phyloP scores from a whole-genome alignment of 2,329 filamentous ascomycete species.

The Aspergillus sclerotialis region DNA sequence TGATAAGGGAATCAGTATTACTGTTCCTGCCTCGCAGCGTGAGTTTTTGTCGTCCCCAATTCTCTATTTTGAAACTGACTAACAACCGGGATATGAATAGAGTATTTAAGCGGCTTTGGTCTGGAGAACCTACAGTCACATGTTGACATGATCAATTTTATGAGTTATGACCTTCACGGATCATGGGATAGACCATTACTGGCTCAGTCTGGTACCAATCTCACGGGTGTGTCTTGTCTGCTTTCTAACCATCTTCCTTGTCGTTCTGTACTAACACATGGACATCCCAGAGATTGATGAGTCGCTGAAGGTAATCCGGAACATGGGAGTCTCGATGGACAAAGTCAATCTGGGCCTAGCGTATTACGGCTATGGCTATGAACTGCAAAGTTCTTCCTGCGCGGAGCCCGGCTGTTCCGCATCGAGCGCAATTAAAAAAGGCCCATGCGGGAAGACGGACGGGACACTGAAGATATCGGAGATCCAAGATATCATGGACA shows the following conservation, averaged over 20 bases:
- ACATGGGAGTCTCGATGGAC: not conserved
- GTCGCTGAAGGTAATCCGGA: not conserved
- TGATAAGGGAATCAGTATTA: not conserved
- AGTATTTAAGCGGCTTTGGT: slow-evolving; percentile 10
- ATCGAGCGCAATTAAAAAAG: not conserved
- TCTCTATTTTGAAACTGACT: not conserved
- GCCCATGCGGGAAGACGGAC: not conserved
- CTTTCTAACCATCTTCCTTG: not conserved
- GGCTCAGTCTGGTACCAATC: not conserved
- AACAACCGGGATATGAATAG: not conserved
- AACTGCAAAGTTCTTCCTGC: not conserved
- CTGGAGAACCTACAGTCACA: slow-evolving; percentile 6
- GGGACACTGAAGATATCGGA: not conserved
- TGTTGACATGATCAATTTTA: slow-evolving; percentile 12
- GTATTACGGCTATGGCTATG: not conserved
- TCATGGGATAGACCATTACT: slow-evolving; percentile 6
- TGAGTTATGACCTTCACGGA: slow-evolving; percentile 15
- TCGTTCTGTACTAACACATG: not conserved
- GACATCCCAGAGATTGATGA: not conserved
- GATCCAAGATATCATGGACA: not conserved
- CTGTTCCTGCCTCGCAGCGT: not conserved
- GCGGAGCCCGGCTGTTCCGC: not conserved
- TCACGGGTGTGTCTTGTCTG: not conserved
- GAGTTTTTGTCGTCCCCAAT: not conserved
- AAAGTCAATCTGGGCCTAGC: not conserved